Conservation (phyloP, 1,284 basidiomycete genomes). For the Microbotryomycetes sp. region DNA sequence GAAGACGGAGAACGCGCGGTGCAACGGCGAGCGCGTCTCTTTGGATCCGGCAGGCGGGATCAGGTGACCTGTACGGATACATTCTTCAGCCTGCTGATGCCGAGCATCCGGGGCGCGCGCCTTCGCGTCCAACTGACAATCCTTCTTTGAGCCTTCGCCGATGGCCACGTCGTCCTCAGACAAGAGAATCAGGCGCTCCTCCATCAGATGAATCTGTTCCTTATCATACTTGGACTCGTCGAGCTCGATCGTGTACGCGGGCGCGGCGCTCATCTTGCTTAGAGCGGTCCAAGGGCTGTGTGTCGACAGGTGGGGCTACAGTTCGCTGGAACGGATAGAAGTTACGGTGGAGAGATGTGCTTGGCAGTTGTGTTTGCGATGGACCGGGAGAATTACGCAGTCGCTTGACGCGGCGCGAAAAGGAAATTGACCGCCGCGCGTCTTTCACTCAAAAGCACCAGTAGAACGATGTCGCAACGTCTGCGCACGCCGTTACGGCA, state of each 20-base stretch:
- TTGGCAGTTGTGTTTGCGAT: no score
- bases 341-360: no score
- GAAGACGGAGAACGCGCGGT: conserved; percentile 97
- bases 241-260: conserved; percentile 26
- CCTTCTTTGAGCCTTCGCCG: conserved; percentile 94
- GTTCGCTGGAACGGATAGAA: no score
- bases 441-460: not conserved
- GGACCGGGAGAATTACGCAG: no score
- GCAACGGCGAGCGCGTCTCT: conserved; percentile 74
- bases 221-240: conserved; percentile 38
- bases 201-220: conserved; percentile 71
- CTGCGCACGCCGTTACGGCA: not conserved
- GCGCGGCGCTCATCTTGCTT: not conserved
- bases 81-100: not conserved
- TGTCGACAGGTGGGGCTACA: no score
- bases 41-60: conserved; percentile 42
- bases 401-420: no score
- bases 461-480: not conserved
- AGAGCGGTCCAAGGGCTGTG: no score
- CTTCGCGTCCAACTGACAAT: conserved; percentile 55
- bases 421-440: no score
- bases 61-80: conserved; percentile 63
- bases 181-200: conserved; percentile 92
- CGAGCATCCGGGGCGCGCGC: not conserved
- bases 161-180: conserved; percentile 80